Conservation (phyloP, 2,329 filamentous ascomycete genomes). For the Tympanopsis confertula region DNA sequence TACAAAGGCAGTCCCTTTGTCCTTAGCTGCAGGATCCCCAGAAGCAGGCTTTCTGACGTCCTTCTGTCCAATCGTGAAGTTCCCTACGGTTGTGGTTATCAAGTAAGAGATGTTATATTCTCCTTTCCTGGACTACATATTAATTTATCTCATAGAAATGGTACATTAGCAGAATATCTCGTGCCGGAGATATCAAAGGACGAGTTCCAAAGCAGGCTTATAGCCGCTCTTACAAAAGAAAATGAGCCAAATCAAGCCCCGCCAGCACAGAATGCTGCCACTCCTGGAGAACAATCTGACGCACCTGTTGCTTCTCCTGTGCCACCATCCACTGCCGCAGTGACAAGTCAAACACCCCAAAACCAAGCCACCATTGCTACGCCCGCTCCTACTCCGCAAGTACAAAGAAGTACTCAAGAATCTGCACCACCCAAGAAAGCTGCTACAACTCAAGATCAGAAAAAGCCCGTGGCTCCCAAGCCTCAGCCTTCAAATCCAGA, state of each 20-base stretch:
- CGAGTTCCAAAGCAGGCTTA: conserved; percentile 3
- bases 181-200: not conserved
- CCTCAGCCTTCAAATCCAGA: too few species aligned
- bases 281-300: not conserved
- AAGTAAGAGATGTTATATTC: conserved; percentile 31
- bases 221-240: conserved; percentile 1
- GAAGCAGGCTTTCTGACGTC: conserved; percentile 74
- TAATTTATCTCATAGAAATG: not conserved
- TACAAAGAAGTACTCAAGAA: too few species aligned
- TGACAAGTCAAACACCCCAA: too few species aligned
- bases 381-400: too few species aligned
- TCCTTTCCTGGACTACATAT: not conserved
- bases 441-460: conserved; percentile 5
- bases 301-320: too few species aligned
- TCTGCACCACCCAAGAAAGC: too few species aligned
- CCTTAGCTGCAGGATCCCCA: too few species aligned
- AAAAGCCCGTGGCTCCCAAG: conserved; percentile 5
- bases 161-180: not conserved
- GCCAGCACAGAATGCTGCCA: conserved; percentile 8
- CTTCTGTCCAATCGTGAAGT: conserved; percentile 68
- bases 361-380: too few species aligned
- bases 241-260: not conserved
- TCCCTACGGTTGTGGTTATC: conserved; percentile 72
- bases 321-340: too few species aligned
- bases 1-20: too few species aligned